A percentile compares a stretch with the other conserved stretches of the same genome.
Evolutionary conservation across 345 rosid genomes (phyloP).

Genomic region (Citrus mangshanensis): DNA sequence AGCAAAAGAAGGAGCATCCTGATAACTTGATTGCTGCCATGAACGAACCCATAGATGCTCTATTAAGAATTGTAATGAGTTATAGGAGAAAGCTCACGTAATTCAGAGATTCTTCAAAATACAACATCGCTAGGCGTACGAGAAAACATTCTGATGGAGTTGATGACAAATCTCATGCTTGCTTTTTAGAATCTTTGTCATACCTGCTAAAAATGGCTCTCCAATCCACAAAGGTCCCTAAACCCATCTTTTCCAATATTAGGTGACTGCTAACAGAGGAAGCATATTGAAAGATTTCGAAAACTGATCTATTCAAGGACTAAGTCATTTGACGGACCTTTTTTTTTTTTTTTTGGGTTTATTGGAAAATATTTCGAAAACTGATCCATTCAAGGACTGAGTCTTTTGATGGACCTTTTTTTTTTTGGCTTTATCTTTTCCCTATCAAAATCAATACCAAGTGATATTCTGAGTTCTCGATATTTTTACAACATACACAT

Average conservation of each 20-base stretch:
- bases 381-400: too few relatives aligned
- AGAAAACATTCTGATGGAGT: neutral
- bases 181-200: neutral
- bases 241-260: too few relatives aligned
- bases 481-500: neutral
- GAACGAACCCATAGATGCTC: constrained; percentile 35
- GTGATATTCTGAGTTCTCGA: neutral
- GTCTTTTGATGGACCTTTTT: too few relatives aligned
- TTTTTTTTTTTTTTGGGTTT: too few relatives aligned
- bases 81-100: constrained; percentile 11
- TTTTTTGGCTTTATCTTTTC: too few relatives aligned
- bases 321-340: too few relatives aligned
- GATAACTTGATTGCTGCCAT: constrained; percentile 31
- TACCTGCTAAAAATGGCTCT: neutral
- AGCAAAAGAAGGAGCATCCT: constrained; percentile 38
- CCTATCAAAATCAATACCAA: too few relatives aligned
- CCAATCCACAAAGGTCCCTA: neutral
- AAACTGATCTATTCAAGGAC: too few relatives aligned
- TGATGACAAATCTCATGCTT: neutral
- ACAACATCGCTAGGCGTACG: neutral
- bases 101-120: neutral
- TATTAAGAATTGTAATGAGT: constrained; percentile 36
- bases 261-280: too few relatives aligned
- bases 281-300: too few relatives aligned
- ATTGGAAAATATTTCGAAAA: too few relatives aligned